Evolutionary conservation across 2,329 filamentous ascomycete species (phyloP).

Genomic region (Rhinocladiella similis): DNA sequence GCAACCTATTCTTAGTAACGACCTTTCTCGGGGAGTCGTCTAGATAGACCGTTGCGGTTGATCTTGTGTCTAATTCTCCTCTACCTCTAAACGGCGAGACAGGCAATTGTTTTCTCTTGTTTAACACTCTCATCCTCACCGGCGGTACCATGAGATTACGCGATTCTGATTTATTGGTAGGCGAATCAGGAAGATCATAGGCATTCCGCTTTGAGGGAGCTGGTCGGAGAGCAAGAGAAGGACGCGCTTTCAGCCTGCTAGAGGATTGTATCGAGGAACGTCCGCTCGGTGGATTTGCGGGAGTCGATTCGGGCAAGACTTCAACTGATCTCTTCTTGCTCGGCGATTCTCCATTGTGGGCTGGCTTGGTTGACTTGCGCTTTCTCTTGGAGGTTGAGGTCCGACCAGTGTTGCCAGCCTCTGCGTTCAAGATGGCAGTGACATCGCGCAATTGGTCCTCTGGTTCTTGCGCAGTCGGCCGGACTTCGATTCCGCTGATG

Average conservation of each 20-base stretch:
- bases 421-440: conserved; percentile 20
- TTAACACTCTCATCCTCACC: conserved; percentile 13
- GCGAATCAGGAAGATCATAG: conserved; percentile 4
- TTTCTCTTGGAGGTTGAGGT: neutral
- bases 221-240: conserved; percentile 3
- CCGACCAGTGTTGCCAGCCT: conserved; percentile 4
- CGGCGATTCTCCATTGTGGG: neutral
- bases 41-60: conserved; percentile 20
- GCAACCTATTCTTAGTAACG: neutral
- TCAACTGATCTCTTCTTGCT: conserved; percentile 1
- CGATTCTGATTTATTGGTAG: neutral
- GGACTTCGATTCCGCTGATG: neutral
- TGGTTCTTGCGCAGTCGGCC: neutral
- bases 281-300: neutral
- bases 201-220: neutral
- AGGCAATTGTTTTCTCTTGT: conserved; percentile 5
- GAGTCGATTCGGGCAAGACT: neutral
- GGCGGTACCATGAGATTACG: neutral
- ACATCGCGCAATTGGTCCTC: conserved; percentile 15
- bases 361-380: neutral
- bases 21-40: conserved; percentile 23
- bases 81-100: conserved; percentile 23
- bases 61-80: conserved; percentile 12
- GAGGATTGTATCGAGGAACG: conserved; percentile 14
- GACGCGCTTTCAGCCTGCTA: conserved; percentile 7